Evolutionary conservation across 2,329 filamentous ascomycete species (phyloP), one percentile per base, ranked within the genome.

Genomic region (Dothiorella sarmentorum): DNA sequence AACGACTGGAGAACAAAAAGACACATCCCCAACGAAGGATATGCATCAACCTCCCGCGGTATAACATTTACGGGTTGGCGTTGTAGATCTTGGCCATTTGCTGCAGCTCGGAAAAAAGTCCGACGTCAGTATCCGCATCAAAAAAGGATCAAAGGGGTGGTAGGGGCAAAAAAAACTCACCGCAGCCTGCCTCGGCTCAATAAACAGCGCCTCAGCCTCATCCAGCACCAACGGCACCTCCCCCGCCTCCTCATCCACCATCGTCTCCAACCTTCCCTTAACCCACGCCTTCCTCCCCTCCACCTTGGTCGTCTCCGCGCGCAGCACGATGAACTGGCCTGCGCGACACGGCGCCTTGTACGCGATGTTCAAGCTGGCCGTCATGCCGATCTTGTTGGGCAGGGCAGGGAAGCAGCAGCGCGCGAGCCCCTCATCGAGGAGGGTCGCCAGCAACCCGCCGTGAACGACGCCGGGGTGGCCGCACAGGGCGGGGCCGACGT

Each of bases 281-380:
- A 97, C 91, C 91, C 91, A 97, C 11, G 91, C 93, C 78, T 97
- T 97, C 62, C 94, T 82, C 1, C 94, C 93, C 70, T 97, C 91
- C 1, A 93, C 89, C 76, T 88, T 92, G 9, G 84, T 86, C 18
- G 92, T 96, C 70, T 85, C 83, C 3, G 90, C 92, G 62, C 83
- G 82, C 60, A 99, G 76, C 42, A 96, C 90, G 27, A 95, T 78
- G 69, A 88, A 94, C 61, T 83, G 83, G 20, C 85, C 83, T 5
- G 91, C 91, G 66, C 83, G 85, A 43, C 89, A 87, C 4, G 94
- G 94, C 61, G 85, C 85, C 66, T 88, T 85, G 75, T 97, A 99
- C 73, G 95, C 87, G 61, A 86, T 78, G 64, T 83, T 91, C 66
- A 99, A 77, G 68, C 87, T 93, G 53, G 93, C 94, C 38, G 94